Percentiles rank a stretch among this genome's conserved stretches.
phyloP scores from a whole-genome alignment of 768 basidiomycete species.

The Rhizopogon vulgaris region DNA sequence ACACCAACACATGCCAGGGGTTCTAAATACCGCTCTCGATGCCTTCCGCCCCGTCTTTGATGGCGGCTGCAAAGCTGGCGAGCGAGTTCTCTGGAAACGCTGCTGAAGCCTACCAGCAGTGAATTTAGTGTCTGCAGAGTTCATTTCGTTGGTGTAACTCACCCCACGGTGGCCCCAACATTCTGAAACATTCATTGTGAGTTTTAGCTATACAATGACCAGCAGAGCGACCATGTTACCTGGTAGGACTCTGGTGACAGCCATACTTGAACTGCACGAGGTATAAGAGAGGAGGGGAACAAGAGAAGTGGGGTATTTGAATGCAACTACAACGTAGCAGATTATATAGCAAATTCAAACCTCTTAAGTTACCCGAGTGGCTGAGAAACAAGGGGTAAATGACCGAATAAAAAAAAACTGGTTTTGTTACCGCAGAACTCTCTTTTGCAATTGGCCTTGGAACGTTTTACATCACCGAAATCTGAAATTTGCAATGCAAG shows the following conservation, averaged over 20 bases:
- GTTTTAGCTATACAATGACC: background rate
- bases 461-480: too few relatives aligned
- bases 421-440: too few relatives aligned
- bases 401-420: background rate
- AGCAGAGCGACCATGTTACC: slow-evolving; percentile 11
- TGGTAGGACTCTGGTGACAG: slow-evolving; percentile 17
- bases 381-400: slow-evolving; percentile 1
- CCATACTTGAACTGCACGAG: slow-evolving; percentile 14
- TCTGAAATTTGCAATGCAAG: too few relatives aligned
- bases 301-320: background rate
- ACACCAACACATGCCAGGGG: slow-evolving; percentile 28
- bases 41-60: slow-evolving; percentile 90
- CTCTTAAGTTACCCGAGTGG: background rate
- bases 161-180: slow-evolving; percentile 80
- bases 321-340: background rate
- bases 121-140: background rate
- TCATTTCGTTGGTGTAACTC: slow-evolving; percentile 33
- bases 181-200: slow-evolving; percentile 32
- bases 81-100: slow-evolving; percentile 91
- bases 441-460: too few relatives aligned
- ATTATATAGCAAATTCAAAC: slow-evolving; percentile 16
- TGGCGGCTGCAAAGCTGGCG: slow-evolving; percentile 91
- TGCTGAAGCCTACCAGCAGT: slow-evolving; percentile 67
- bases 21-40: slow-evolving; percentile 91
- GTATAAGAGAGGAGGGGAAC: background rate